A percentile compares a stretch with the other conserved stretches of the same genome.
phyloP scores from a whole-genome alignment of 1,139 yeast species.

The Debaryomyces sp. region DNA sequence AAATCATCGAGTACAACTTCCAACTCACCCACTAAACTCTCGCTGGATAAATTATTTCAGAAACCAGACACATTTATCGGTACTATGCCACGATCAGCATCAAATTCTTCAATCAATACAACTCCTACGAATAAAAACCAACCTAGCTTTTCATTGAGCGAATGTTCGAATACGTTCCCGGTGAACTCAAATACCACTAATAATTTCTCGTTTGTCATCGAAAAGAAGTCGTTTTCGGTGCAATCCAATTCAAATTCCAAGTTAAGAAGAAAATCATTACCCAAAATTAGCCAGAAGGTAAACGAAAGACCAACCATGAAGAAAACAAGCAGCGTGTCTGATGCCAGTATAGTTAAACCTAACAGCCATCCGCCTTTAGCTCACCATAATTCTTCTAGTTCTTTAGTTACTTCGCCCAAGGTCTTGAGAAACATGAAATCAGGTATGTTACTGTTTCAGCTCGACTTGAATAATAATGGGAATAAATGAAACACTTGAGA shows the following conservation, averaged over 20 bases:
- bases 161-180: slow-evolving; percentile 30
- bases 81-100: slow-evolving; percentile 8
- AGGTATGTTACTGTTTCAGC: slow-evolving; percentile 42
- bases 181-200: slow-evolving; percentile 15
- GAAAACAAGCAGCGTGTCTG: slow-evolving; percentile 11
- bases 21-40: slow-evolving; percentile 7
- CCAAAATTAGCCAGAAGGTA: slow-evolving; percentile 11
- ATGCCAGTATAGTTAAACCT: slow-evolving; percentile 9
- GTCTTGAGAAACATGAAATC: slow-evolving; percentile 36
- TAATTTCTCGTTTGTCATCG: slow-evolving; percentile 20
- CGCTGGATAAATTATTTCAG: slow-evolving; percentile 9
- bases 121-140: slow-evolving; percentile 10
- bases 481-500: neutral
- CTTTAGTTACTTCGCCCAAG: slow-evolving; percentile 17
- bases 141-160: slow-evolving; percentile 27
- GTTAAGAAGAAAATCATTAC: slow-evolving; percentile 19
- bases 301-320: slow-evolving; percentile 15
- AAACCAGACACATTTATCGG: slow-evolving; percentile 15
- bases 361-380: slow-evolving; percentile 9
- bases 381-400: slow-evolving; percentile 4
- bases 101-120: slow-evolving; percentile 1
- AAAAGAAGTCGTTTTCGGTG: slow-evolving; percentile 13
- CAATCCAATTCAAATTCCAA: slow-evolving; percentile 11
- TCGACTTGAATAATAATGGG: slow-evolving; percentile 19
- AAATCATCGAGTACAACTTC: slow-evolving; percentile 7